phyloP scores from a whole-genome alignment of 2,329 filamentous ascomycete genomes.

The Arachnomyces sp. region DNA sequence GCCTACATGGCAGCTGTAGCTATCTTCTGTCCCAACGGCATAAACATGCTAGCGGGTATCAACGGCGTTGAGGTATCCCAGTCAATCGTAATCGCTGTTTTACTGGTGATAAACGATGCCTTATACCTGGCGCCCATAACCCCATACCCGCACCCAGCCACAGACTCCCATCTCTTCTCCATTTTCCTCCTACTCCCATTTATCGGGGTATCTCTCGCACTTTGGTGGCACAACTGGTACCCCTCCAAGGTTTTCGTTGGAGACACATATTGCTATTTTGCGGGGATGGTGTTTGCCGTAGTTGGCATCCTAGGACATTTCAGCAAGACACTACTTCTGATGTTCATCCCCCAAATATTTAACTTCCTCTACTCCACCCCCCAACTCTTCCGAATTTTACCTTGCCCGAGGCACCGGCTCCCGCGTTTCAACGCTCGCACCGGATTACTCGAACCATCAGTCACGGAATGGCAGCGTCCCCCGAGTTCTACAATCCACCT shows the following conservation, averaged over 20 bases:
- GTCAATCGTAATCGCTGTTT: constrained; percentile 76
- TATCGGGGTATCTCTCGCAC: constrained; percentile 78
- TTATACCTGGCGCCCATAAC: constrained; percentile 71
- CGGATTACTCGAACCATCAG: constrained; percentile 76
- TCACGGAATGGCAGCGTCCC: constrained; percentile 68
- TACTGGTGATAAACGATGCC: constrained; percentile 78
- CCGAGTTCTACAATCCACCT: constrained; percentile 56
- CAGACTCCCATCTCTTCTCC: constrained; percentile 91
- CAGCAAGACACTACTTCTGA: constrained; percentile 85
- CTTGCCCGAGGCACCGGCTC: constrained; percentile 85
- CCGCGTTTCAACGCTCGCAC: constrained; percentile 80
- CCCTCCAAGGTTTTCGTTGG: constrained; percentile 92
- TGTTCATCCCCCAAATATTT: constrained; percentile 89
- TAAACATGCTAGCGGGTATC: constrained; percentile 99
- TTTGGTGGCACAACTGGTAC: constrained; percentile 91
- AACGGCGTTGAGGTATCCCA: constrained; percentile 97
- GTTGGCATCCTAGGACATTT: constrained; percentile 96
- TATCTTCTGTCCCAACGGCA: constrained; percentile 97
- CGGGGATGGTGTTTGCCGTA: constrained; percentile 96
- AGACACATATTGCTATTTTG: constrained; percentile 99
- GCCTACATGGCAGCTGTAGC: constrained; percentile 92
- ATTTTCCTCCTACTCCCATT: constrained; percentile 92
- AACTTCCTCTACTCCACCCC: constrained; percentile 93
- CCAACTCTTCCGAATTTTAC: constrained; percentile 81
- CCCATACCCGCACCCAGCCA: constrained; percentile 82